These are phyloP conservation scores for Dendrostoma leiphaemia DNA, from an alignment of 2,329 filamentous ascomycete species.

Conservation along the genomic window DNA sequence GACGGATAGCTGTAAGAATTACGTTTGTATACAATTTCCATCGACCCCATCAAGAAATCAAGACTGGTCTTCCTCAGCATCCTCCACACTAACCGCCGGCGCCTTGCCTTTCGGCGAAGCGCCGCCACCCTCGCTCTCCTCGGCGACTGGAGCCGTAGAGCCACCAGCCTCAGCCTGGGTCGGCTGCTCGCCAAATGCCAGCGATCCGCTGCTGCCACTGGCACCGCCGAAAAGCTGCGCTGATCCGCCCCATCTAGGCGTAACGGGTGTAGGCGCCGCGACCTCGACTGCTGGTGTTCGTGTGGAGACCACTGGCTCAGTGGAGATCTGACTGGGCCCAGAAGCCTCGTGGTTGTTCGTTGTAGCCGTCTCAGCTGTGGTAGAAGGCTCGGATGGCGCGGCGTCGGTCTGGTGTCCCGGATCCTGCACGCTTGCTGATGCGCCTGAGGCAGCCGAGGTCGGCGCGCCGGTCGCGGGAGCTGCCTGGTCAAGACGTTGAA, in stretches of 20 bases:
- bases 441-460: background rate
- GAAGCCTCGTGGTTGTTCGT: background rate
- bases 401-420: slow-evolving; percentile 12
- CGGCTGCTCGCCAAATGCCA: slow-evolving; percentile 23
- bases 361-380: background rate
- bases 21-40: background rate
- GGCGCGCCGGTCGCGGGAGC: background rate
- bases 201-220: slow-evolving; percentile 17
- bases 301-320: slow-evolving; percentile 6
- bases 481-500: slow-evolving; percentile 46
- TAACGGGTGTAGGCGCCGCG: slow-evolving; percentile 46
- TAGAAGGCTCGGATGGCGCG: background rate
- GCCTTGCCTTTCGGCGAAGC: slow-evolving; percentile 28
- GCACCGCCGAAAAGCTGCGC: slow-evolving; percentile 45
- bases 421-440: slow-evolving; percentile 14
- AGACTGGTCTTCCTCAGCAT: slow-evolving; percentile 15
- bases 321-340: background rate
- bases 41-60: background rate
- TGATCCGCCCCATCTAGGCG: slow-evolving; percentile 50
- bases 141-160: slow-evolving; percentile 2
- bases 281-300: slow-evolving; percentile 31
- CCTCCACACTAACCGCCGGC: slow-evolving; percentile 15
- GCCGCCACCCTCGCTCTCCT: background rate
- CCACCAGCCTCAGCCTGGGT: slow-evolving; percentile 3
- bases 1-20: too few relatives aligned